Evolutionary conservation across 2,329 filamentous ascomycete genomes (phyloP), one percentile per base, ranked within the genome.

Genomic region (Geosmithia flava): DNA sequence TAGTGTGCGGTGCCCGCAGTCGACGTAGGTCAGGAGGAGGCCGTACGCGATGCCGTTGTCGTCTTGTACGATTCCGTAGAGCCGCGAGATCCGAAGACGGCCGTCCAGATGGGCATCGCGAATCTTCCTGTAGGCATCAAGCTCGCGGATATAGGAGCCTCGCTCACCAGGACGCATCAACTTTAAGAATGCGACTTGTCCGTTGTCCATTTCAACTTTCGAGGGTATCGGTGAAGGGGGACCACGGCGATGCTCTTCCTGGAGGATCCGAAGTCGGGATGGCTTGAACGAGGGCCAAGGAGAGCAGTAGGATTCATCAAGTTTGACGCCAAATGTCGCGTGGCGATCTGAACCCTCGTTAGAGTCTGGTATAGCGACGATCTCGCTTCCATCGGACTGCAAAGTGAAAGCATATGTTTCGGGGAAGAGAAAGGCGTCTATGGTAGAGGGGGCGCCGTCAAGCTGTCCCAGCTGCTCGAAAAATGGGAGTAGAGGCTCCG

Each of bases 401-500:
- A 57, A 48, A 20, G 49, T 52, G 10, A 54, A 56, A 16, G 42
- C 8, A 20, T 49, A 33, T 2, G 48, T 51, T 43, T 51, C 47
- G 13, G 53, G 51, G 30, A 42, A 47, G 41, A 55, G 50, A 45
- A 52, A 53, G 27, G 47, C 49, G 19, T 52, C 20, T 3, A 55
- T 47, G 11, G 48, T 33, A 13, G 19, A 11, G 23, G n/a, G 15
- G 20, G 45, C 30, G 20, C 42, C 29, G 20, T 15, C 19, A 3
- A 41, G 30, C 20, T 37, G 42, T 17, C 19, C 20, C 5, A 52
- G 13, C 10, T 42, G 23, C 7, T 43, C 47, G 5, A 52, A 46
- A 1, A 56, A 4, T 10, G 54, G 50, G 2, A 53, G 43, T 10
- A 55, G 47, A 29, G 54, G 56, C 45, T 51, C 51, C 2, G 43